These are phyloP conservation scores for Pseudogymnoascus sp. DNA, from an alignment of 2,329 filamentous ascomycete genomes.

Conservation along the genomic window DNA sequence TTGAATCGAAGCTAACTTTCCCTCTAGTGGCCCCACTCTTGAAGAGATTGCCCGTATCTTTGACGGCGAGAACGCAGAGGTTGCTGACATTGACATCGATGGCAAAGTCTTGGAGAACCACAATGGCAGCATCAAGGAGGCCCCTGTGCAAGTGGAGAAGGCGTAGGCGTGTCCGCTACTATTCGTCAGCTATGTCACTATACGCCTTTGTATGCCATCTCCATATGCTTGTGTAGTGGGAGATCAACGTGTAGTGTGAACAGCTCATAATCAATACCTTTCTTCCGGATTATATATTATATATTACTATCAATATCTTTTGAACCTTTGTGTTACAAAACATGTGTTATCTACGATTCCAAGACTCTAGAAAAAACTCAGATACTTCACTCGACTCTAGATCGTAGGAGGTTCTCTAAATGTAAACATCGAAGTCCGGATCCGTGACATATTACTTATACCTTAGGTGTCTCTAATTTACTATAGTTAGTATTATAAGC, in stretches of 20 bases:
- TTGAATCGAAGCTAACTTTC: background rate
- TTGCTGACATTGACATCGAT: background rate
- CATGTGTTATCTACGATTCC: background rate
- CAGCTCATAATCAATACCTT: background rate
- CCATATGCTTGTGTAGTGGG: background rate
- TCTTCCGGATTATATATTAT: background rate
- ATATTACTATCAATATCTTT: background rate
- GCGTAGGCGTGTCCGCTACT: background rate
- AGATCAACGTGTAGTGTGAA: background rate
- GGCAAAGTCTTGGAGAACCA: background rate
- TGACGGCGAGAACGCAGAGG: conserved; percentile 1
- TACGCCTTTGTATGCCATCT: background rate
- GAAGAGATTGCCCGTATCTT: conserved; percentile 12
- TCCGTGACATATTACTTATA: no score
- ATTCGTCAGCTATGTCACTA: background rate
- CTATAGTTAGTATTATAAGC: no score
- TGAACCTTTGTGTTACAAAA: background rate
- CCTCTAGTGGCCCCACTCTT: conserved; percentile 8
- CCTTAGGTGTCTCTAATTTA: no score
- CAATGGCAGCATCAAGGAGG: background rate
- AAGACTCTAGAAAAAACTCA: background rate
- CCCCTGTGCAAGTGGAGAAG: background rate
- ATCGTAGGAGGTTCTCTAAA: background rate
- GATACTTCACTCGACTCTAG: background rate
- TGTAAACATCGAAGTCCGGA: background rate